Percentiles rank a stretch among this genome's conserved stretches.
Conservation (phyloP, 2,329 filamentous ascomycete species). For the Cladophialophora bantiana region DNA sequence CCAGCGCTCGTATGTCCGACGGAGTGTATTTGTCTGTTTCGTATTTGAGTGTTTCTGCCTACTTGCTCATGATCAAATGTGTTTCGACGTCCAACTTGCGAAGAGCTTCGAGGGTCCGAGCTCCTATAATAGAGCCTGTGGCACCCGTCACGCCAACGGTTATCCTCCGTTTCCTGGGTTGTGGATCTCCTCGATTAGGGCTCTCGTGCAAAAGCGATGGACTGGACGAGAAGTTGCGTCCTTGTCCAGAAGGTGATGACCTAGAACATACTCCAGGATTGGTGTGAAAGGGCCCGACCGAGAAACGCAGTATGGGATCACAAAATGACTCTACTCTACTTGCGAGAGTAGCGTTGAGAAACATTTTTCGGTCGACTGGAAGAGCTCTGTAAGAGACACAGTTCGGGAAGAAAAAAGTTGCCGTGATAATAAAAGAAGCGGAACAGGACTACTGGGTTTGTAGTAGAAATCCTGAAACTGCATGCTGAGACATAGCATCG, state of each 20-base stretch:
- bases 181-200: background rate
- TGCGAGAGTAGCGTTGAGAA: background rate
- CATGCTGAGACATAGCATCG: background rate
- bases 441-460: background rate
- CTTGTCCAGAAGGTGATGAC: background rate
- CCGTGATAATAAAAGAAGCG: background rate
- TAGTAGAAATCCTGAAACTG: background rate
- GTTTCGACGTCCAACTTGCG: slow-evolving; percentile 42
- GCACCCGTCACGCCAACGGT: slow-evolving; percentile 45
- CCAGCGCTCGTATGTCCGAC: slow-evolving; percentile 25
- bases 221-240: background rate
- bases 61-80: slow-evolving; percentile 37
- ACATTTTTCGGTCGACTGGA: background rate
- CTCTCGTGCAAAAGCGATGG: background rate
- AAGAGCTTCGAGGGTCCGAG: slow-evolving; percentile 41
- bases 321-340: background rate
- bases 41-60: slow-evolving; percentile 42
- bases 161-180: slow-evolving; percentile 27
- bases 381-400: background rate
- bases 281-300: background rate
- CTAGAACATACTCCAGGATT: background rate
- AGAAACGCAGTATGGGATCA: background rate
- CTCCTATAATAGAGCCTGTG: slow-evolving; percentile 42
- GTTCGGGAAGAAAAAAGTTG: background rate
- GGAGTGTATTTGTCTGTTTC: slow-evolving; percentile 31